Conservation (phyloP, 306 rosid genomes). For the Cicer pinnatifidum region DNA sequence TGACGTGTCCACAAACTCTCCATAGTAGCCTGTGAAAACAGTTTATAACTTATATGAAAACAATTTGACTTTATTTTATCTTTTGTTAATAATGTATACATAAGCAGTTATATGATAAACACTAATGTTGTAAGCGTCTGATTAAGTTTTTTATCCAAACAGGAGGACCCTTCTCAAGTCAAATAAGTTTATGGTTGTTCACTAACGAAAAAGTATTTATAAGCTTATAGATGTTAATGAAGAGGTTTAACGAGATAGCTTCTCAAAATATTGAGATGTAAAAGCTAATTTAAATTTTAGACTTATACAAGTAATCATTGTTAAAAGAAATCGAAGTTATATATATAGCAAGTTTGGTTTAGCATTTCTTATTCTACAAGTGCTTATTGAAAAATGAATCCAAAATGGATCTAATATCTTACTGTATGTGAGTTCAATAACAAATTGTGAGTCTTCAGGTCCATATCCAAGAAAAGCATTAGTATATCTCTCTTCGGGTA, state of each 20-base stretch:
- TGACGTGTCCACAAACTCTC: too few species aligned
- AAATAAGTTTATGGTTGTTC: conserved; percentile 7
- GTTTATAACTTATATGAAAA: too few species aligned
- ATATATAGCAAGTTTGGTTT: background rate
- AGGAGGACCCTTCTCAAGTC: background rate
- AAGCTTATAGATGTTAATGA: background rate
- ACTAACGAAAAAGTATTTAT: background rate
- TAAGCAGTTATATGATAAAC: too few species aligned
- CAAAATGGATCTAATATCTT: conserved; percentile 59
- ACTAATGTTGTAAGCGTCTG: too few species aligned
- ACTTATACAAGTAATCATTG: background rate
- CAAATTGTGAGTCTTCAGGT: conserved; percentile 96
- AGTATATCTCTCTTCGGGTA: conserved; percentile 95
- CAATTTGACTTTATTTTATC: too few species aligned
- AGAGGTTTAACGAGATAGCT: background rate
- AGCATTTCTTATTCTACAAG: background rate
- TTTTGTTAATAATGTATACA: too few species aligned
- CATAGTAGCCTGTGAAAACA: too few species aligned
- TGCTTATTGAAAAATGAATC: background rate
- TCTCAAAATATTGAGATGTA: background rate
- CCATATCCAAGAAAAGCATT: conserved; percentile 98
- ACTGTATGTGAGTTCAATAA: conserved; percentile 94
- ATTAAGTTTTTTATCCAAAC: too few species aligned
- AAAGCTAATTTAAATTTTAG: background rate
- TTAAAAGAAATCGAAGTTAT: background rate